Evolutionary conservation across 257 asterid genomes (phyloP), one percentile per base, ranked within the genome.

Genomic region (Solanum piurae): DNA sequence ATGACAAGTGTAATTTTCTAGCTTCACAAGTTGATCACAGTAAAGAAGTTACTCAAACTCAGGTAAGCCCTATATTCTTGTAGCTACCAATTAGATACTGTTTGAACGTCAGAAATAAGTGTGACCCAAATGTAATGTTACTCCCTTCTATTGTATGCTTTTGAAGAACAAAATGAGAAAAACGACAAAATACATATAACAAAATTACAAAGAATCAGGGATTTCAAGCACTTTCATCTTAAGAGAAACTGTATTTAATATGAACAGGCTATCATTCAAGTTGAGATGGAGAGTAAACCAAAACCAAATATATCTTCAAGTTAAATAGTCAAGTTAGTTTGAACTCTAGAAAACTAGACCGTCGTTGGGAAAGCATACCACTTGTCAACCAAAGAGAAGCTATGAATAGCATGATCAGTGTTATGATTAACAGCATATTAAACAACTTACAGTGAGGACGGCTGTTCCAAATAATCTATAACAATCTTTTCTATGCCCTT

Each of bases 401-500:
- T 27, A 88, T 84, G 16, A 11, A 21, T 13, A n/a, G n/a, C 40
- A 46, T 29, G 85, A 80, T 80, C 68, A 9, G 20, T 44, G 36
- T 42, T 12, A 23, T 44, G 37, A 34, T 12, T 38, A 27, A 42
- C 86, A 80, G 86, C 52, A 74, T 37, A 34, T 77, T 76, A 73
- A 60, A 49, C 64, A 66, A 89, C 98, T 93, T 93, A 96, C 99
- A 89, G 86, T 80, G 93, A 91, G 52, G 94, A 88, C 73, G 98
- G 94, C 58, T 87, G 94, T 77, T 92, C 93, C 91, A 97, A 93
- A 91, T 90, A 92, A 86, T 94, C 98, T 38, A 93, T 82, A 88
- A 95, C 93, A 95, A 74, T 92, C 91, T 92, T 93, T 71, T 95
- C 96, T 36, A 93, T 91, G 92, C 86, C 93, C 80, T 94, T 94